Conservation (phyloP, 2,329 filamentous ascomycete species). For the Sporothrix dimorphospora region DNA sequence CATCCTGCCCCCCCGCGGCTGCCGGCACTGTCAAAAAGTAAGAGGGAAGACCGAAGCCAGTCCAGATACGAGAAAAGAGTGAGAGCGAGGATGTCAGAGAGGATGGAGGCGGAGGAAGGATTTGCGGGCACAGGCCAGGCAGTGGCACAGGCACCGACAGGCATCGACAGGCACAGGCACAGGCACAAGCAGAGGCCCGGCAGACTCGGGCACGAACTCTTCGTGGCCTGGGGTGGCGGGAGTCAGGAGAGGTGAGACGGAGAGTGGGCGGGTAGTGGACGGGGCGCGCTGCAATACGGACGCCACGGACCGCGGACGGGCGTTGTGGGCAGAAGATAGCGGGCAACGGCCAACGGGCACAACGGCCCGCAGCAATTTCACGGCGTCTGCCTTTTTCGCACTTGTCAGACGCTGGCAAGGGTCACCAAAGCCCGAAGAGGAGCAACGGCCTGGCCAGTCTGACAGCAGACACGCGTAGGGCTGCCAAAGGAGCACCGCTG, state of each 20-base stretch:
- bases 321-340: neutral
- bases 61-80: neutral
- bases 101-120: neutral
- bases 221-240: no score
- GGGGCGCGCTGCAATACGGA: conserved; percentile 10
- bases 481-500: neutral
- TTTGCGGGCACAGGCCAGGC: neutral
- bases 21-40: conserved; percentile 9
- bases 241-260: neutral
- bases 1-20: neutral
- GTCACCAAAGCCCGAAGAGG: conserved; percentile 2
- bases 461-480: no score
- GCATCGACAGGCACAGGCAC: neutral
- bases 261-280: neutral
- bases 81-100: neutral
- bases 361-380: no score
- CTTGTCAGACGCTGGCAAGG: neutral
- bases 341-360: no score
- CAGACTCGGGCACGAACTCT: neutral
- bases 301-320: neutral
- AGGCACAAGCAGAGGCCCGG: neutral
- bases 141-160: neutral
- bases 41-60: neutral
- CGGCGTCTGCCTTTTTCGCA: neutral
- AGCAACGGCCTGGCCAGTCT: neutral